These are phyloP conservation scores for Setaria viridis DNA, from an alignment of 202 grass and related monocot genomes.

Conservation along the genomic window DNA sequence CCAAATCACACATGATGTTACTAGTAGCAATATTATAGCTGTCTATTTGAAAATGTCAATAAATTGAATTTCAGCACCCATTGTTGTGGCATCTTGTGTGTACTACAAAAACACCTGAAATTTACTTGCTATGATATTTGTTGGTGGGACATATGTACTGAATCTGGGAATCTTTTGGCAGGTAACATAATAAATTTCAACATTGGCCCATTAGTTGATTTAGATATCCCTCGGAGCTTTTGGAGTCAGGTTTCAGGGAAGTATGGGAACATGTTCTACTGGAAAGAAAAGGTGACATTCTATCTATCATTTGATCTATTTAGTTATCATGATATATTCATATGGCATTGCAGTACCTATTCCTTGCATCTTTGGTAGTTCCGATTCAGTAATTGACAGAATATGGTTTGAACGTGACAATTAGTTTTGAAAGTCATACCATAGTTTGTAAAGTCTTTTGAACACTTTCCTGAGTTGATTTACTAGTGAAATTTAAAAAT, in stretches of 20 bases:
- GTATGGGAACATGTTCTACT: conserved; percentile 97
- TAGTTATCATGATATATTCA: conserved; percentile 13
- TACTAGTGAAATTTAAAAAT: neutral
- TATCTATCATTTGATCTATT: conserved; percentile 22
- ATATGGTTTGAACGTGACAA: neutral
- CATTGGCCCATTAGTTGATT: conserved; percentile 85
- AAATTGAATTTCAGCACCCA: neutral
- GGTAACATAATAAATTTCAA: conserved; percentile 98
- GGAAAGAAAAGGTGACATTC: conserved; percentile 93
- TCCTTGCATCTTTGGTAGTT: neutral
- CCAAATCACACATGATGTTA: neutral
- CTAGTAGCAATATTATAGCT: neutral
- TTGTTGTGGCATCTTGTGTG: neutral
- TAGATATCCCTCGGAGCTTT: conserved; percentile 83
- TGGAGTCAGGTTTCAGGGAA: conserved; percentile 92
- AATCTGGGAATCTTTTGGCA: conserved; percentile 33
- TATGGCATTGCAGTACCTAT: neutral
- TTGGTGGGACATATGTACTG: conserved; percentile 8
- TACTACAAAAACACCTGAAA: conserved; percentile 1
- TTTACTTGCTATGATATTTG: neutral
- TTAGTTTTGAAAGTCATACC: neutral
- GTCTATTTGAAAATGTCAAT: neutral
- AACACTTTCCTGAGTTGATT: neutral
- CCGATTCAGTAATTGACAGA: neutral
- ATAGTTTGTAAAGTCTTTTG: neutral